A percentile compares a stretch with the other conserved stretches of the same genome.
Evolutionary conservation across 2,329 filamentous ascomycete genomes (phyloP).

Genomic region (Penicillium sp.): DNA sequence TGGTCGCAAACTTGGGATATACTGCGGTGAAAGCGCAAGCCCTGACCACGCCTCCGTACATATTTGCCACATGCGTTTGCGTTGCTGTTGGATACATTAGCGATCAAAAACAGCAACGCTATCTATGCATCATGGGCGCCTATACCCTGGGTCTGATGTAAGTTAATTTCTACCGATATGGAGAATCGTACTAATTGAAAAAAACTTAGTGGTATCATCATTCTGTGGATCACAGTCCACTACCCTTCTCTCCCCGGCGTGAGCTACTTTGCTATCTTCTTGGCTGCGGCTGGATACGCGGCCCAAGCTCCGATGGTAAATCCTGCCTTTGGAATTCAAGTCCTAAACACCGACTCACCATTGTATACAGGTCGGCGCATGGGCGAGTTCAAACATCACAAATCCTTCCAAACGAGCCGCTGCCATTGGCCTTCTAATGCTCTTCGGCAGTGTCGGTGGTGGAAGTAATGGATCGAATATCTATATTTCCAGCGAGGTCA

Average conservation of each 20-base stretch:
- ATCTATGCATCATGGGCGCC: conserved; percentile 24
- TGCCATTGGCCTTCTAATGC: conserved; percentile 5
- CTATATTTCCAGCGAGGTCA: conserved; percentile 5
- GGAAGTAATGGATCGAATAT: conserved; percentile 30
- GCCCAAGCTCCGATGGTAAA: neutral
- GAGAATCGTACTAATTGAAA: too few relatives aligned
- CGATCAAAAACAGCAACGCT: conserved; percentile 11
- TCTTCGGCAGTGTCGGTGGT: conserved; percentile 23
- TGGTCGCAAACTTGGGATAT: conserved; percentile 30
- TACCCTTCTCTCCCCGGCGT: neutral
- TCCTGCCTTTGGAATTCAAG: neutral
- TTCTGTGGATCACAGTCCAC: neutral
- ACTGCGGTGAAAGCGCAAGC: conserved; percentile 27
- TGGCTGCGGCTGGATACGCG: neutral
- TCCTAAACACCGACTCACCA: neutral
- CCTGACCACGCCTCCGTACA: conserved; percentile 37
- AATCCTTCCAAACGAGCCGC: conserved; percentile 1
- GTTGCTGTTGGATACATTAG: conserved; percentile 33
- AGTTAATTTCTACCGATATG: neutral
- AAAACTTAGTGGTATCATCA: neutral
- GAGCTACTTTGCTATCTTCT: conserved; percentile 1
- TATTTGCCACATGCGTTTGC: conserved; percentile 42
- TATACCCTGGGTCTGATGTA: conserved; percentile 28
- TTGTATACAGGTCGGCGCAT: neutral
- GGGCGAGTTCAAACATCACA: neutral